Evolutionary conservation across 306 rosid species (phyloP).

Genomic region (Neltuma alba): DNA sequence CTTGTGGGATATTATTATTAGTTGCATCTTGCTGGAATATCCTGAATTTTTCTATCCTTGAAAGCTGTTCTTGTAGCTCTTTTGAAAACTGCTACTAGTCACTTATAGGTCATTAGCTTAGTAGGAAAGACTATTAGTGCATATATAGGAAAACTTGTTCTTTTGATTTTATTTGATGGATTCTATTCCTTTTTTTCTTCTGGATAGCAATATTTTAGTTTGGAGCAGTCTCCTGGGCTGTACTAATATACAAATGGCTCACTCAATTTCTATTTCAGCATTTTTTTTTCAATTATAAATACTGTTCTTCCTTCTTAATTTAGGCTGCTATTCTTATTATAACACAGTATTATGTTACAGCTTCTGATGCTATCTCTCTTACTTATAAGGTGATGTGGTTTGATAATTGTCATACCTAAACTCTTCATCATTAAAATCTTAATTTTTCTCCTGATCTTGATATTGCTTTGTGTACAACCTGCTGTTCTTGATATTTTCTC

Average conservation of each 20-base stretch:
- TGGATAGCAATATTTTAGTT: constrained; percentile 2
- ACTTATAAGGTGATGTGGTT: background rate
- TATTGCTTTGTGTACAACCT: background rate
- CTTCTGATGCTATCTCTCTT: background rate
- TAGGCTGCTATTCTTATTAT: background rate
- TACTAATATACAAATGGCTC: background rate
- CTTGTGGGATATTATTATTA: constrained; percentile 28
- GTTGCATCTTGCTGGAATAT: constrained; percentile 16
- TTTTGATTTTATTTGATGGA: background rate
- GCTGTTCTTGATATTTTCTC: background rate
- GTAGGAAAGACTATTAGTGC: background rate
- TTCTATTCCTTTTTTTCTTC: constrained; percentile 20
- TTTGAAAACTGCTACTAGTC: constrained; percentile 14
- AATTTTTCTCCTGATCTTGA: background rate
- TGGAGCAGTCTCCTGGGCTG: constrained; percentile 6
- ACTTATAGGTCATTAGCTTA: background rate
- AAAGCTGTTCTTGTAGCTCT: background rate
- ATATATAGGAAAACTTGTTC: background rate
- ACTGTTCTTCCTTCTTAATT: background rate
- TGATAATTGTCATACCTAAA: background rate
- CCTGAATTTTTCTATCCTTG: constrained; percentile 14
- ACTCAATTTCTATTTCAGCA: constrained; percentile 10
- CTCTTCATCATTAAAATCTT: background rate
- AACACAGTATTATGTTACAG: background rate
- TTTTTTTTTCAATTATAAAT: background rate